Conservation (phyloP, 805 yeast species). For the Cephaloascus fragrans region DNA sequence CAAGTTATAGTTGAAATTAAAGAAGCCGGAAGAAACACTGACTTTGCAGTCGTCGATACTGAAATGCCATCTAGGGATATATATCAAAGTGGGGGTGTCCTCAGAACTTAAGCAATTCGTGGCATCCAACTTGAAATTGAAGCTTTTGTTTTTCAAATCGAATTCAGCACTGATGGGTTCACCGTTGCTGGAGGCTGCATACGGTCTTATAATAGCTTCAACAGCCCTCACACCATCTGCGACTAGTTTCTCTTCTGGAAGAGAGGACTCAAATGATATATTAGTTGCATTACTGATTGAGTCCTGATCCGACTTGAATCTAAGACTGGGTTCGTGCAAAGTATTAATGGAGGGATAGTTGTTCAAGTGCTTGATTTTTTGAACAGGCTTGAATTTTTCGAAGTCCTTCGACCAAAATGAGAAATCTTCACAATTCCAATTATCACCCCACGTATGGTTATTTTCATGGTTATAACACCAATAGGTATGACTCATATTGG, state of each 20-base stretch:
- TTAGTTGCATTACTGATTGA: not conserved
- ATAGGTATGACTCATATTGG: slow-evolving; percentile 60
- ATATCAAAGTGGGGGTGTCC: slow-evolving; percentile 46
- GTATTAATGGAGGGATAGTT: not conserved
- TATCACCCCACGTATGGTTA: slow-evolving; percentile 79
- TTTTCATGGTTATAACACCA: slow-evolving; percentile 81
- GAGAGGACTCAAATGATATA: not conserved
- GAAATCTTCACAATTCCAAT: slow-evolving; percentile 91
- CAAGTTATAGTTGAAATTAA: slow-evolving; percentile 36
- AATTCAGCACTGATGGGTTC: slow-evolving; percentile 44
- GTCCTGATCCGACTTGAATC: not conserved
- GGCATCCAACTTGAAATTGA: slow-evolving; percentile 33
- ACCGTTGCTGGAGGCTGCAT: slow-evolving; percentile 58
- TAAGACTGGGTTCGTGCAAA: not conserved
- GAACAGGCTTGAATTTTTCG: slow-evolving; percentile 2
- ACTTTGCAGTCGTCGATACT: slow-evolving; percentile 38
- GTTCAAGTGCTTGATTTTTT: not conserved
- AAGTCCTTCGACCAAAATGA: slow-evolving; percentile 77
- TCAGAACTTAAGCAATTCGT: slow-evolving; percentile 2
- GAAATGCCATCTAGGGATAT: slow-evolving; percentile 68
- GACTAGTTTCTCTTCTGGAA: slow-evolving; percentile 8
- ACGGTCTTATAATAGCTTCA: slow-evolving; percentile 72
- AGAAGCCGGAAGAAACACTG: slow-evolving; percentile 44
- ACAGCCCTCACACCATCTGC: slow-evolving; percentile 67
- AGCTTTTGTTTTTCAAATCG: slow-evolving; percentile 38